phyloP scores from a whole-genome alignment of 2,329 filamentous ascomycete species.

The Ophiostoma pallidulum region DNA sequence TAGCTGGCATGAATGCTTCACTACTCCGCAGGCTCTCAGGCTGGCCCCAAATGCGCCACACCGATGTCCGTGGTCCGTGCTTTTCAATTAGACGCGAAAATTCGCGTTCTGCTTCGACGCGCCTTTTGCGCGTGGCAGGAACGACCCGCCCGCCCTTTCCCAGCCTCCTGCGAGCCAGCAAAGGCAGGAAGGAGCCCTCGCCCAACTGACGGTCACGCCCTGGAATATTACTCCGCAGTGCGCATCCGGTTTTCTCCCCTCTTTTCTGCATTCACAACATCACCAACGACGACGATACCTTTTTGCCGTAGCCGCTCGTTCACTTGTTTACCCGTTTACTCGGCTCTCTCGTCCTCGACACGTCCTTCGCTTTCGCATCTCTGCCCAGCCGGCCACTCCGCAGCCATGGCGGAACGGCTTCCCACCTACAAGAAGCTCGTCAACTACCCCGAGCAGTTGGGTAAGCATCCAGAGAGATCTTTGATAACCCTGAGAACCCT shows the following conservation, averaged over 20 bases:
- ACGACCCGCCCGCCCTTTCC: slow-evolving; percentile 11
- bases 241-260: no score
- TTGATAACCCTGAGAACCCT: no score
- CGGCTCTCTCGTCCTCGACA: no score
- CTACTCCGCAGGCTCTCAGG: no score
- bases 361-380: neutral
- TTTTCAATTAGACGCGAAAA: slow-evolving; percentile 19
- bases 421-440: slow-evolving; percentile 69
- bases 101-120: slow-evolving; percentile 14
- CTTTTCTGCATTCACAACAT: no score
- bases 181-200: no score
- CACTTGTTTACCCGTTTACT: no score
- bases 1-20: slow-evolving; percentile 10
- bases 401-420: slow-evolving; percentile 61
- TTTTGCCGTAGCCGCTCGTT: no score
- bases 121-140: slow-evolving; percentile 8
- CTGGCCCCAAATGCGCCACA: slow-evolving; percentile 12
- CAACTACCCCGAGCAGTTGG: slow-evolving; percentile 79
- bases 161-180: slow-evolving; percentile 14
- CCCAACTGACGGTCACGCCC: no score
- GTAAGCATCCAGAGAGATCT: no score
- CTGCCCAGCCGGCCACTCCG: slow-evolving; percentile 2
- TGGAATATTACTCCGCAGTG: no score
- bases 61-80: slow-evolving; percentile 5
- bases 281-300: no score